A percentile compares a stretch with the other conserved stretches of the same genome.
Conservation (phyloP, 306 rosid genomes). For the Casuarina glauca region DNA sequence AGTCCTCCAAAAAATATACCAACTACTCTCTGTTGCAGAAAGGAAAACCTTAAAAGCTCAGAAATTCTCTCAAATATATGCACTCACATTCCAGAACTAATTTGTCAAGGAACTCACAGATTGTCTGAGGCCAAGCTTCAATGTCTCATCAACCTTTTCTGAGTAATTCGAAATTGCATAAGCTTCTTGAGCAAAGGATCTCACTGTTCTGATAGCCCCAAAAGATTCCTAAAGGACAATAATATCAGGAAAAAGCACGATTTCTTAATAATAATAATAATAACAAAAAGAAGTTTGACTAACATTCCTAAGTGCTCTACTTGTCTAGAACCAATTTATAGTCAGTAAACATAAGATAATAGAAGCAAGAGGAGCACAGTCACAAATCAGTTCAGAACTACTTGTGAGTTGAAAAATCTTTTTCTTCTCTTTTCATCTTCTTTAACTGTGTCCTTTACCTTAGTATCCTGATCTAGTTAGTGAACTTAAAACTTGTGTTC, state of each 20-base stretch:
- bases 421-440: background rate
- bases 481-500: background rate
- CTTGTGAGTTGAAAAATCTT: background rate
- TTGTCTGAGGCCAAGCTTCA: constrained; percentile 48
- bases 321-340: background rate
- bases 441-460: background rate
- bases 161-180: constrained; percentile 42
- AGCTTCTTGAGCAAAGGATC: constrained; percentile 50
- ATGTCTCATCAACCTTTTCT: constrained; percentile 46
- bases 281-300: background rate
- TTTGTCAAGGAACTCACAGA: constrained; percentile 33
- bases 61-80: background rate
- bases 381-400: background rate
- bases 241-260: background rate
- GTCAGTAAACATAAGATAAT: background rate
- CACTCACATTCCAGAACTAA: background rate
- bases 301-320: background rate
- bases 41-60: constrained; percentile 4
- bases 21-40: constrained; percentile 34
- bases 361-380: background rate
- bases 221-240: constrained; percentile 39
- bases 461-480: background rate
- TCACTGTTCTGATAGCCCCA: constrained; percentile 49
- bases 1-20: constrained; percentile 52
- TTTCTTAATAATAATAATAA: background rate